These are phyloP conservation scores for Capsicum baccatum DNA, from an alignment of 257 asterid genomes.

Conservation along the genomic window DNA sequence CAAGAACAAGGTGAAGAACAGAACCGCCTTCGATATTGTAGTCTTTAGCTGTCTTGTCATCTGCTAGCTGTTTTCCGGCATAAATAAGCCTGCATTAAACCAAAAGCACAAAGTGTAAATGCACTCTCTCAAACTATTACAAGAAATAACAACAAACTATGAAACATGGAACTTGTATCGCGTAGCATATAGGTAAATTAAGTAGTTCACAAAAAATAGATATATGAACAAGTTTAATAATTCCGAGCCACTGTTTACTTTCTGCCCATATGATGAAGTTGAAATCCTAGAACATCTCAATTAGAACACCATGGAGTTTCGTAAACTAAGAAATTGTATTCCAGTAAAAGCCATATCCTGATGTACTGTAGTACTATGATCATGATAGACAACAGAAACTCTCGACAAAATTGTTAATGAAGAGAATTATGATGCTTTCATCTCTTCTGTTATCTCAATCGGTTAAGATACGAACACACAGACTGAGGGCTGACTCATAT, in stretches of 20 bases:
- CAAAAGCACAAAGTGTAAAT: not conserved
- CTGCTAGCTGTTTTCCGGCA: constrained; percentile 90
- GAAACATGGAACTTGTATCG: not conserved
- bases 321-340: not conserved
- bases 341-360: not conserved
- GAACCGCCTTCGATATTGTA: constrained; percentile 95
- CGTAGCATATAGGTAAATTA: not conserved
- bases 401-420: not conserved
- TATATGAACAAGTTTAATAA: not conserved
- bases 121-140: not conserved
- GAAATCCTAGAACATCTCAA: constrained; percentile 13
- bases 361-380: not conserved
- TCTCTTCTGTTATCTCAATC: not conserved
- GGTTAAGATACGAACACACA: not conserved
- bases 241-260: not conserved
- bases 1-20: constrained; percentile 80
- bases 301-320: not conserved
- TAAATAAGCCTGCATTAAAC: constrained; percentile 67
- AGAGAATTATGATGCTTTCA: not conserved
- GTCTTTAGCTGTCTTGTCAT: constrained; percentile 89
- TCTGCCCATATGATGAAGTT: constrained; percentile 9
- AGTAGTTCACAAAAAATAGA: not conserved
- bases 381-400: not conserved
- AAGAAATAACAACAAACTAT: not conserved
- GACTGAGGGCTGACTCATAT: not conserved